These are phyloP conservation scores for Salix viminalis DNA, from an alignment of 345 rosid genomes.

Conservation along the genomic window DNA sequence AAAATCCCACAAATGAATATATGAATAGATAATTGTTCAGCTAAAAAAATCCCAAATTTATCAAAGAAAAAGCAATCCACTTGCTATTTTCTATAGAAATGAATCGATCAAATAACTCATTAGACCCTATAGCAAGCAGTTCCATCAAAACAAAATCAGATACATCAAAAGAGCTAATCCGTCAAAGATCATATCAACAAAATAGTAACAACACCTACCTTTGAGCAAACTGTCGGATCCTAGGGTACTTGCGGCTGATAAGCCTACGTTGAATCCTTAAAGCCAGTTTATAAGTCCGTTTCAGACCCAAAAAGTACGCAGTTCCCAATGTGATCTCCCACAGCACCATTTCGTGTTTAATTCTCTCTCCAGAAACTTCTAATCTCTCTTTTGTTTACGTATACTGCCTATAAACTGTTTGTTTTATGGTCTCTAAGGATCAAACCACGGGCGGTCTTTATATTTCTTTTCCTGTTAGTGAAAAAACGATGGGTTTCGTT, in stretches of 20 bases:
- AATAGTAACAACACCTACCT: slow-evolving; percentile 33
- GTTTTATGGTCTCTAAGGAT: background rate
- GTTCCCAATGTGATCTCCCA: slow-evolving; percentile 92
- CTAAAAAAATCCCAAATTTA: too few species aligned
- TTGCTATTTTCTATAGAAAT: background rate
- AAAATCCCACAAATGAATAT: background rate
- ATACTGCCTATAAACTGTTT: background rate
- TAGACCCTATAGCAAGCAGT: background rate
- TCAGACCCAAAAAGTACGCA: slow-evolving; percentile 81
- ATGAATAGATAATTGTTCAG: background rate
- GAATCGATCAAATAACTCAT: background rate
- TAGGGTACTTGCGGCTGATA: slow-evolving; percentile 52
- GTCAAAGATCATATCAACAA: background rate
- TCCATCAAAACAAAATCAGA: background rate
- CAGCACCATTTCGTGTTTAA: slow-evolving; percentile 54
- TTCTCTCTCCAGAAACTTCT: background rate
- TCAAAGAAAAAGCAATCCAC: background rate
- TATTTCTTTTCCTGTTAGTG: background rate
- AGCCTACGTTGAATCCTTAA: slow-evolving; percentile 65
- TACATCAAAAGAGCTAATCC: background rate
- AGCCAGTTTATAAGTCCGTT: slow-evolving; percentile 68
- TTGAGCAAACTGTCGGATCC: slow-evolving; percentile 54
- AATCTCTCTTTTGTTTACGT: background rate
- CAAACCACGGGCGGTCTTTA: background rate
- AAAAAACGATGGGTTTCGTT: background rate